phyloP scores from a whole-genome alignment of 2,329 filamentous ascomycete species.

The Pseudocercospora fuligena region DNA sequence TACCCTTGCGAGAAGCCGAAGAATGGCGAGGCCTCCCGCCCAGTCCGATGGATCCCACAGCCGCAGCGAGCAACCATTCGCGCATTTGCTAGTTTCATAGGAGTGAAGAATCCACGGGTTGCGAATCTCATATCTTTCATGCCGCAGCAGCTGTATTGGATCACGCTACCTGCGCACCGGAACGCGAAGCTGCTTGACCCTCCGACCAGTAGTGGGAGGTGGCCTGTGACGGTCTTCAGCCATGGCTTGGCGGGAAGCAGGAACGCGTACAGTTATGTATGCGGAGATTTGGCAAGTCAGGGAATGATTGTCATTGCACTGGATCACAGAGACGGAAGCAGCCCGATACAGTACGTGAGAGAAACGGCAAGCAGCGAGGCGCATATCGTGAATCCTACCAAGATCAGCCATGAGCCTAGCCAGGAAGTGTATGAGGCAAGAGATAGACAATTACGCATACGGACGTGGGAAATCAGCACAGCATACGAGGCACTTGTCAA shows the following conservation, averaged over 20 bases:
- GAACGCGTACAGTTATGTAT: conserved; percentile 84
- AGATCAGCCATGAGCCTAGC: conserved; percentile 64
- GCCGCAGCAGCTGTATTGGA: conserved; percentile 73
- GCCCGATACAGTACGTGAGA: conserved; percentile 74
- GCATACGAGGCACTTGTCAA: conserved; percentile 70
- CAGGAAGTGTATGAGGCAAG: conserved; percentile 67
- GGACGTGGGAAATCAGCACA: conserved; percentile 78
- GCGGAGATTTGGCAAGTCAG: conserved; percentile 77
- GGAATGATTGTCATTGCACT: conserved; percentile 80
- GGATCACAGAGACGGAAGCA: conserved; percentile 82
- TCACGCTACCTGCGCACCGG: conserved; percentile 72
- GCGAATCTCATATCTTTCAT: conserved; percentile 37
- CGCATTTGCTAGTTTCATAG: conserved; percentile 77
- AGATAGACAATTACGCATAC: conserved; percentile 73
- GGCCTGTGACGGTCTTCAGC: conserved; percentile 85
- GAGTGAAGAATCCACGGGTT: conserved; percentile 54
- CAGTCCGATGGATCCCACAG: conserved; percentile 75
- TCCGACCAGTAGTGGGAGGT: conserved; percentile 58
- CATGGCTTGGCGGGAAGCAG: conserved; percentile 81
- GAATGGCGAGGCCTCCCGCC: conserved; percentile 53
- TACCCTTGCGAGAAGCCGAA: conserved; percentile 66
- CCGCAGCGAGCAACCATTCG: conserved; percentile 76
- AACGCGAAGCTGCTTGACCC: conserved; percentile 67
- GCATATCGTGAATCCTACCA: conserved; percentile 50
- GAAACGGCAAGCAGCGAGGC: conserved; percentile 54